Evolutionary conservation across 805 yeast genomes (phyloP), one percentile per base, ranked within the genome.

Genomic region (Nakazawaea wyomingensis): DNA sequence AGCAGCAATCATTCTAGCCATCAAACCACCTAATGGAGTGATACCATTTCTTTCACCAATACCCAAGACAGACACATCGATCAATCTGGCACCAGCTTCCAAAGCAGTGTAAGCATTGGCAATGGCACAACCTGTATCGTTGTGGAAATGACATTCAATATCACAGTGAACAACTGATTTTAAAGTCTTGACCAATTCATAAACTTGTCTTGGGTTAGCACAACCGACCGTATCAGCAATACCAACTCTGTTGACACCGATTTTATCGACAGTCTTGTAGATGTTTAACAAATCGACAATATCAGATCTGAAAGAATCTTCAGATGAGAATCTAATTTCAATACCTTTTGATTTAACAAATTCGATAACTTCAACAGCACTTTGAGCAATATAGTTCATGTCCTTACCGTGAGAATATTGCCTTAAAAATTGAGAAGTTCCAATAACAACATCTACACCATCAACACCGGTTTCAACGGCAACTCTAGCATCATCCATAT

Each of bases 1-100:
- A 48, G 98, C 96, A 48, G 96, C 96, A 61, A 93, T 88, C 99
- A 91, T 91, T 69, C 99, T 81, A 35, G 98, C 97, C 98, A 91
- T 91, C 60, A 91, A 77, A 41, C 96, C 99, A 57, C 99, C 98
- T 52, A 91, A 76, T 47, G 98, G 95, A 32, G 96, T 89, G 64
- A 91, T 91, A 64, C 99, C 99, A 67, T 91, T 91, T 71, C 99
- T 83, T 78, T 91, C 99, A 68, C 99, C 99, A 54, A 91, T 93
- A 57, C 99, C 99, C 56, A 91, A 78, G 14, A 91, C 98, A 11
- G 96, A 85, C 35, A 88, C 96, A 67, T 91, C 99, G 52, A 91
- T 86, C 56, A 90, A 78, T 60, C 80, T 81, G 53, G 99, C 99
- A 59, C 99, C 99, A 43, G 89, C 99, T 69, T 91, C 99, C 57